Conservation (phyloP, 164 flowering plant species). For the Vitis rotundifolia region DNA sequence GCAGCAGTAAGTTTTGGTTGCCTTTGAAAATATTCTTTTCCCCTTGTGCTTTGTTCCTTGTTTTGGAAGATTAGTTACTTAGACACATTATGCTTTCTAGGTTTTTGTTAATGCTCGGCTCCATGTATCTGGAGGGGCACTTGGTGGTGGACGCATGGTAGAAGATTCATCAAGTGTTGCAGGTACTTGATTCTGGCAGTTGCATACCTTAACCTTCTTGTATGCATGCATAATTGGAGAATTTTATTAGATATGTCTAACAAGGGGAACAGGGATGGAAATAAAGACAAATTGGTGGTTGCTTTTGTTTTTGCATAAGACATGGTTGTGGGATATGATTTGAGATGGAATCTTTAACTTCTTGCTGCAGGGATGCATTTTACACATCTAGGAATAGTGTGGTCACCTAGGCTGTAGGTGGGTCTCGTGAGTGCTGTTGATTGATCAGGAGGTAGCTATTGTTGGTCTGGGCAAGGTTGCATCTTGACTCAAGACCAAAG, state of each 20-base stretch:
- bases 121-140: slow-evolving; percentile 99
- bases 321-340: background rate
- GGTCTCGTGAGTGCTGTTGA: background rate
- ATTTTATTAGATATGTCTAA: background rate
- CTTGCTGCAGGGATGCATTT: background rate
- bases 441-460: background rate
- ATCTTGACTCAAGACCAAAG: background rate
- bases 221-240: background rate
- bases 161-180: slow-evolving; percentile 99
- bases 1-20: slow-evolving; percentile 77
- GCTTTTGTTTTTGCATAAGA: background rate
- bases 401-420: background rate
- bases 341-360: background rate
- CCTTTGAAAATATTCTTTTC: background rate
- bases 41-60: background rate
- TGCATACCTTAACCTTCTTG: background rate
- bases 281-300: background rate
- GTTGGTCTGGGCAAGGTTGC: background rate
- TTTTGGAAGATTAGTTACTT: background rate
- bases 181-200: slow-evolving; percentile 45
- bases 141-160: slow-evolving; percentile 99
- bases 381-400: background rate
- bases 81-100: slow-evolving; percentile 30
- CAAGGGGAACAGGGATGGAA: too few relatives aligned
- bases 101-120: slow-evolving; percentile 99